Percentiles rank a stretch among this genome's conserved stretches.
phyloP scores from a whole-genome alignment of 257 asterid genomes.

The Solanum neorickii region DNA sequence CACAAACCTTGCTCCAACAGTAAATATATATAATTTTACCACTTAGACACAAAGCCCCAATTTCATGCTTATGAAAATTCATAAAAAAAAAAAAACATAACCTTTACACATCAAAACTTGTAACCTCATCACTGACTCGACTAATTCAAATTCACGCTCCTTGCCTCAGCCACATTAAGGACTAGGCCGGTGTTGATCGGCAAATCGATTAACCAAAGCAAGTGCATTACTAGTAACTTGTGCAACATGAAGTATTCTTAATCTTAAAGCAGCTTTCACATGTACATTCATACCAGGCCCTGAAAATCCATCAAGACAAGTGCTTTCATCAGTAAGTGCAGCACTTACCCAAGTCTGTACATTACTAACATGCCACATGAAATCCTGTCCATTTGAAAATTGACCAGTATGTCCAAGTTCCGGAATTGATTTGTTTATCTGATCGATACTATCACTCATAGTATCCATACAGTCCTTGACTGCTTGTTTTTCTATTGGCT shows the following conservation, averaged over 20 bases:
- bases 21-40: background rate
- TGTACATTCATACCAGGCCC: conserved; percentile 22
- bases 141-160: background rate
- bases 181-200: conserved; percentile 3
- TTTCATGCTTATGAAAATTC: background rate
- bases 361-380: conserved; percentile 55
- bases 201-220: conserved; percentile 49
- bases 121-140: background rate
- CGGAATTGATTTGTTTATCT: conserved; percentile 36
- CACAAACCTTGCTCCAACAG: background rate
- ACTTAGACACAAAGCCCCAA: background rate
- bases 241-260: conserved; percentile 25
- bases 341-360: conserved; percentile 67
- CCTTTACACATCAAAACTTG: background rate
- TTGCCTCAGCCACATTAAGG: background rate
- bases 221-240: conserved; percentile 47
- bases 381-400: conserved; percentile 16
- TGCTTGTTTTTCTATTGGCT: conserved; percentile 32
- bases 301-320: conserved; percentile 34
- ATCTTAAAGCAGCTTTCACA: conserved; percentile 21
- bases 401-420: conserved; percentile 36
- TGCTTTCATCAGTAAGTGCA: conserved; percentile 38
- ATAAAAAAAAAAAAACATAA: background rate
- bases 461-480: conserved; percentile 37
- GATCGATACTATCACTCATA: conserved; percentile 36